A percentile compares a stretch with the other conserved stretches of the same genome.
Conservation (phyloP, 257 asterid species). For the Ophiorrhiza pumila region DNA sequence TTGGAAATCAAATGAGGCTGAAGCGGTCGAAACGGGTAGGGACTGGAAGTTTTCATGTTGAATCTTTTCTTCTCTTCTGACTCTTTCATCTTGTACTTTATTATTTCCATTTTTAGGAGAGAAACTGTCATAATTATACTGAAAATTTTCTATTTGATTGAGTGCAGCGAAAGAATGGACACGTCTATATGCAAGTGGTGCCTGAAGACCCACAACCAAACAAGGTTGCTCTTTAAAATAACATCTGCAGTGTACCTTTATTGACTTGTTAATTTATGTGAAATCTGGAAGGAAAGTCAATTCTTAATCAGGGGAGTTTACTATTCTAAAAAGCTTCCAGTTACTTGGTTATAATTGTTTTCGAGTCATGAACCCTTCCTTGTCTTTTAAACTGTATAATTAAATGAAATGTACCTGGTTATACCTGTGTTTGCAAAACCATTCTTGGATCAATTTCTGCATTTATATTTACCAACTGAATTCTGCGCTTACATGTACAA, state of each 20-base stretch:
- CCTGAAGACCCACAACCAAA: constrained; percentile 43
- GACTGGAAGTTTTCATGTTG: not conserved
- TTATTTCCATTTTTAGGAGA: not conserved
- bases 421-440: not conserved
- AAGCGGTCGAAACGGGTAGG: constrained; percentile 97
- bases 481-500: no score
- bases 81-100: no score
- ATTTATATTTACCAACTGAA: not conserved
- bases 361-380: constrained; percentile 18
- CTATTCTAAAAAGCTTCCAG: constrained; percentile 24
- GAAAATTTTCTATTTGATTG: constrained; percentile 6
- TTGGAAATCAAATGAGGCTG: constrained; percentile 95
- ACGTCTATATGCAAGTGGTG: constrained; percentile 87
- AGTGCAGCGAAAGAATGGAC: constrained; percentile 94
- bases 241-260: constrained; percentile 37
- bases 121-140: not conserved
- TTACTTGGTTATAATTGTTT: constrained; percentile 25
- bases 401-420: constrained; percentile 21
- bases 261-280: constrained; percentile 28
- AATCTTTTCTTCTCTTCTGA: not conserved
- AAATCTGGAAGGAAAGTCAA: constrained; percentile 32
- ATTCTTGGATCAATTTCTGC: not conserved
- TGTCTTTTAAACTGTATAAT: constrained; percentile 38
- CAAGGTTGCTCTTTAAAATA: constrained; percentile 18
- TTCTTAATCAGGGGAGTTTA: constrained; percentile 30